Evolutionary conservation across 1,139 yeast genomes (phyloP).

Genomic region (Arxiozyma bovina): DNA sequence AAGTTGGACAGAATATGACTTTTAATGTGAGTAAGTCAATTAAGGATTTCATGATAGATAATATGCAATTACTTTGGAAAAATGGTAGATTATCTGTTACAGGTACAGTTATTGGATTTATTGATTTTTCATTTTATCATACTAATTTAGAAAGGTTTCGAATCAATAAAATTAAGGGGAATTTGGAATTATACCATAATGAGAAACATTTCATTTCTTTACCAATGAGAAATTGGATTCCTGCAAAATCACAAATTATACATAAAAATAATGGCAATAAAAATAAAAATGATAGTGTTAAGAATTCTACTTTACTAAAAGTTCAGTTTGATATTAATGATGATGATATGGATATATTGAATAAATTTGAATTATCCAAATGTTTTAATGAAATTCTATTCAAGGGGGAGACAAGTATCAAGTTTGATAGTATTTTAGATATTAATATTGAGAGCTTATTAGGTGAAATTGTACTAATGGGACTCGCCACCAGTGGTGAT

Average conservation of each 20-base stretch:
- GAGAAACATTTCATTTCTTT: conserved; percentile 31
- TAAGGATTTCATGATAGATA: conserved; percentile 30
- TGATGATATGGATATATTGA: conserved; percentile 29
- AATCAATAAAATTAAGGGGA: conserved; percentile 30
- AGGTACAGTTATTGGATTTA: conserved; percentile 27
- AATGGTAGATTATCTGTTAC: conserved; percentile 23
- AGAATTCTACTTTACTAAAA: conserved; percentile 14
- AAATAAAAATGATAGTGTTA: conserved; percentile 9
- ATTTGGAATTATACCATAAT: conserved; percentile 30
- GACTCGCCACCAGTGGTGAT: conserved; percentile 22
- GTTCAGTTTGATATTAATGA: conserved; percentile 29
- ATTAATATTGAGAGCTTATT: conserved; percentile 25
- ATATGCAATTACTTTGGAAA: conserved; percentile 27
- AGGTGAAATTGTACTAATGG: conserved; percentile 31
- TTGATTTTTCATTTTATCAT: conserved; percentile 28
- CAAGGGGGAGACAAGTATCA: conserved; percentile 29
- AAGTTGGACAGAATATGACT: conserved; percentile 18
- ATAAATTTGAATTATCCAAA: conserved; percentile 30
- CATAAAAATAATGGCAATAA: conserved; percentile 6
- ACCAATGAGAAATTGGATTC: conserved; percentile 33
- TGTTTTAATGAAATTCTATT: conserved; percentile 33
- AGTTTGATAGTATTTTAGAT: conserved; percentile 32
- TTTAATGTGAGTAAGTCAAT: conserved; percentile 20
- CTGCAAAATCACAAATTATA: conserved; percentile 28
- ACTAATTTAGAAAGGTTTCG: conserved; percentile 19